These are phyloP conservation scores for Sistotremastrum suecicum DNA, from an alignment of 768 basidiomycete genomes.

Conservation along the genomic window DNA sequence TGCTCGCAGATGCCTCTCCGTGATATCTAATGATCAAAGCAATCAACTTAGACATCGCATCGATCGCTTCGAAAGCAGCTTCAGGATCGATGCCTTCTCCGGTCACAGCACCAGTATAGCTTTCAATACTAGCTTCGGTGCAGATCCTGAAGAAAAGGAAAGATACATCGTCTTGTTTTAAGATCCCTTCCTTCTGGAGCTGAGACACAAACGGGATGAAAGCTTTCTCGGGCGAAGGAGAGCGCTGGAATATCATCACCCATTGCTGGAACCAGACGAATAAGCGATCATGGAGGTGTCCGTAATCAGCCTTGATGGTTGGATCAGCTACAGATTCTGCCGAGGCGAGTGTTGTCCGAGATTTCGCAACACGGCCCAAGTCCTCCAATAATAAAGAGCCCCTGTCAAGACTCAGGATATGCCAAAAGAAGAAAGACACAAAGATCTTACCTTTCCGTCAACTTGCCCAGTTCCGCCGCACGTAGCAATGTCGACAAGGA, in stretches of 20 bases:
- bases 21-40: slow-evolving; percentile 99
- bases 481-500: slow-evolving; percentile 72
- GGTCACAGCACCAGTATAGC: slow-evolving; percentile 29
- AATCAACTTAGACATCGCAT: slow-evolving; percentile 89
- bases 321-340: slow-evolving; percentile 9
- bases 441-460: slow-evolving; percentile 65
- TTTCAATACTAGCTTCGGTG: slow-evolving; percentile 84
- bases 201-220: slow-evolving; percentile 97
- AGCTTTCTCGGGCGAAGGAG: slow-evolving; percentile 81
- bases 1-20: slow-evolving; percentile 84
- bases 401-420: slow-evolving; percentile 22
- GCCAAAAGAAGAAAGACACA: not conserved
- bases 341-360: slow-evolving; percentile 15
- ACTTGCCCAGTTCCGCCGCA: slow-evolving; percentile 58
- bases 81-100: slow-evolving; percentile 37
- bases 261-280: slow-evolving; percentile 86
- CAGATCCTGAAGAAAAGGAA: slow-evolving; percentile 98
- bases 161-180: slow-evolving; percentile 91
- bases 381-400: slow-evolving; percentile 68
- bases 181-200: slow-evolving; percentile 89
- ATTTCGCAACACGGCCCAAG: slow-evolving; percentile 50
- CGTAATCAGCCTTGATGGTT: slow-evolving; percentile 51
- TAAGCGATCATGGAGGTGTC: slow-evolving; percentile 61
- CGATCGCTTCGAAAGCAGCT: slow-evolving; percentile 81
- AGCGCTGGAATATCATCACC: slow-evolving; percentile 88